Conservation (phyloP, 2,329 filamentous ascomycete species). For the Dothistroma pini region DNA sequence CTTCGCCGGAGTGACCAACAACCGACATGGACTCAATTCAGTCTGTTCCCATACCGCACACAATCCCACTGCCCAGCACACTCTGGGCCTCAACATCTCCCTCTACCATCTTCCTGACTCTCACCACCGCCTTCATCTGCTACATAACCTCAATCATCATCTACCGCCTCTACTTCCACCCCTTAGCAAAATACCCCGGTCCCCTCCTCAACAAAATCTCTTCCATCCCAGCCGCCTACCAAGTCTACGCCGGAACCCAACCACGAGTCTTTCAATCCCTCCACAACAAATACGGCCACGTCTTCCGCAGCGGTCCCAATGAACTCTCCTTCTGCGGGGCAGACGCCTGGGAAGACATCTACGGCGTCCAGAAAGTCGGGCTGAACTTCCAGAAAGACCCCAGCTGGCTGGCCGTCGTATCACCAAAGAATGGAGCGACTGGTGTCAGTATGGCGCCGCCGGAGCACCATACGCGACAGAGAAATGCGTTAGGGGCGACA, state of each 20-base stretch:
- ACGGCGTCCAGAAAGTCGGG: slow-evolving; percentile 4
- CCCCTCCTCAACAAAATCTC: background rate
- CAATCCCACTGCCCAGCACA: background rate
- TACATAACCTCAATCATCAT: background rate
- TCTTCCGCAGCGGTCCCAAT: slow-evolving; percentile 7
- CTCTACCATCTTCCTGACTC: background rate
- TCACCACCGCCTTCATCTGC: background rate
- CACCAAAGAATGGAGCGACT: background rate
- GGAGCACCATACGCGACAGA: slow-evolving; percentile 2
- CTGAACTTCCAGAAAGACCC: slow-evolving; percentile 2
- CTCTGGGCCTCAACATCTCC: background rate
- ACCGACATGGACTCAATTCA: background rate
- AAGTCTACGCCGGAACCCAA: background rate
- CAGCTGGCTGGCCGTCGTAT: background rate
- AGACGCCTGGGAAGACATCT: slow-evolving; percentile 9
- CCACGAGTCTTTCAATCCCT: slow-evolving; percentile 15
- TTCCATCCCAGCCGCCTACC: slow-evolving; percentile 3
- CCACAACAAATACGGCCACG: slow-evolving; percentile 35
- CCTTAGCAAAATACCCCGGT: background rate
- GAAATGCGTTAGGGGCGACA: slow-evolving; percentile 1
- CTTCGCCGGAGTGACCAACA: background rate
- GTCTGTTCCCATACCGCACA: background rate
- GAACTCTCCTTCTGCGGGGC: slow-evolving; percentile 6
- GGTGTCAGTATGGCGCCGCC: slow-evolving; percentile 4
- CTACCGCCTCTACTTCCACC: background rate